Evolutionary conservation across 305 asterid species (phyloP), one percentile per base, ranked within the genome.

Genomic region (Fraxinus latifolia): DNA sequence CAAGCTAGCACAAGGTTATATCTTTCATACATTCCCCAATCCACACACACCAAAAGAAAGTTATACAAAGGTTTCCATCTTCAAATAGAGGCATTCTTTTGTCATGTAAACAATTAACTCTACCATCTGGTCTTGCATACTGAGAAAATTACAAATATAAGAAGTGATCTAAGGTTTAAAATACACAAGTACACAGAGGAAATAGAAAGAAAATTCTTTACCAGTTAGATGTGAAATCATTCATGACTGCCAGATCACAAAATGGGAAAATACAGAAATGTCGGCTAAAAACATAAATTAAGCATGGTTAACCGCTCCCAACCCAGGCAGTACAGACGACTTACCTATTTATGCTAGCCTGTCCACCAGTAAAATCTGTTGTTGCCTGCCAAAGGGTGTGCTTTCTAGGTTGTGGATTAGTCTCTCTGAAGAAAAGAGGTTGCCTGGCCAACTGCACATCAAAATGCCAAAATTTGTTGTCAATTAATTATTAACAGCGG

Each of bases 381-480:
- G 68, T 58, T 58, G 68, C 29, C 29, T 58, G 68, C 68, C 68
- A 58, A 58, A 58, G 68, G 29, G 68, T 58, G 29, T 58, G 68
- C 29, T 19, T 58, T 58, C 29, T 58, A 17, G 68, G 68, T 19
- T 58, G 68, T 7, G 68, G 68, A 58, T 58, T 58, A 19, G 68
- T 58, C 68, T 58, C 68, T 19, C 29, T 58, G 68, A 19, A 58
- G 29, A 58, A 58, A 3, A 58, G 29, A 19, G 68, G 90, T 77
- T 85, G 88, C 39, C 89, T 82, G 37, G 89, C 76, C 32, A 87
- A 80, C 96, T 92, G 90, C 77, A 87, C 67, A 84, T 0, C 77
- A 62, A 76, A n/a, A 68, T 31, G 42, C 25, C 75, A 14, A 31
- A 53, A 70, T 14, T 70, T 31, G 15, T 12, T 70, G 11, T 31